Conservation (phyloP, 1,284 basidiomycete genomes). For the Tilletia setariae region DNA sequence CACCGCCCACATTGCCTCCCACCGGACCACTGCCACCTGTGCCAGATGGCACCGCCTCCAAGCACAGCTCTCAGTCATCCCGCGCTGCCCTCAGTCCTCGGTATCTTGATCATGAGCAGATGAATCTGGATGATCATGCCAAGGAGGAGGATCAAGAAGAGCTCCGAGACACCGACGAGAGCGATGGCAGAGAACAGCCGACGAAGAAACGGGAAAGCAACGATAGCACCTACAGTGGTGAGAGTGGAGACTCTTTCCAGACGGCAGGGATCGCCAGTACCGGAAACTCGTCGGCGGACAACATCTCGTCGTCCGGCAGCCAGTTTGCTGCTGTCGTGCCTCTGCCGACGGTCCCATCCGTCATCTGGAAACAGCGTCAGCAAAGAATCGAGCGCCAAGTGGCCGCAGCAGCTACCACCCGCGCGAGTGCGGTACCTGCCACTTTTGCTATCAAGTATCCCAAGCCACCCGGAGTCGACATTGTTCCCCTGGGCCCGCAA, state of each 20-base stretch:
- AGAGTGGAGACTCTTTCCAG: conserved; percentile 13
- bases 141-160: conserved; percentile 1
- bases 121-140: background rate
- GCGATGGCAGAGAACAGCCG: background rate
- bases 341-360: conserved; percentile 1
- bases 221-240: background rate
- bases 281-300: conserved; percentile 1
- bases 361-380: conserved; percentile 15
- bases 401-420: conserved; percentile 3
- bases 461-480: background rate
- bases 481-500: background rate
- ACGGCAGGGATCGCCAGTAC: conserved; percentile 2
- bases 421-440: conserved; percentile 1
- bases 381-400: conserved; percentile 7
- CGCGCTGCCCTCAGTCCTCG: background rate
- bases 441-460: background rate
- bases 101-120: background rate
- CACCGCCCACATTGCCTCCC: conserved; percentile 2
- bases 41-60: background rate
- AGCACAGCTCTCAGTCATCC: background rate
- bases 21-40: conserved; percentile 5
- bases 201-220: background rate
- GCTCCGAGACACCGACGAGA: conserved; percentile 2
- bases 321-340: background rate
- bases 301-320: background rate